Base-by-base conservation (phyloP, 257 asterid genomes). In the Schizonepeta tenuifolia region DNA sequence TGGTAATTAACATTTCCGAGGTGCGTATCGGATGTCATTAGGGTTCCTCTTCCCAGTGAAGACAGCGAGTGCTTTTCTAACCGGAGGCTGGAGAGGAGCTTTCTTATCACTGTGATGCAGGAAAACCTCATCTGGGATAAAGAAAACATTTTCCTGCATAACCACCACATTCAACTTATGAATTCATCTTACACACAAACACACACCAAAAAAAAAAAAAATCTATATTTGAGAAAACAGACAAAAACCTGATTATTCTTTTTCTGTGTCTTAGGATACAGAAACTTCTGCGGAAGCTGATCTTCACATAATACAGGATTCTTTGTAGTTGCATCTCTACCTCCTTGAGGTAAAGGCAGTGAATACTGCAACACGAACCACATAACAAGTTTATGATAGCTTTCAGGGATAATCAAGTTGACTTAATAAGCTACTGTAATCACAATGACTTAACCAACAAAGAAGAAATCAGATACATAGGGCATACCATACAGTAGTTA, bases 221-320 rank as follows among this genome's bases (percentile, higher is more conserved):
- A 0, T 20, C 40, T 9, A n/a, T n/a, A n/a, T n/a, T 7, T 11
- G 55, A 28, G 7, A 1, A 3, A 51, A 22, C 33, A 63, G 60
- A 60, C 55, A 11, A 78, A 36, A 43, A 88, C 99, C 97, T 86
- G 82, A 47, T 87, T 95, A 71, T 85, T 95, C 63, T 88, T 92
- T 73, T 95, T 95, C 92, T 90, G n/a, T n/a, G n/a, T 92, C 80
- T 89, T 95, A 2, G 99, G 97, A 77, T 90, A 83, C 57, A 90
- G 80, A 80, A 71, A 88, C 79, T 95, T 95, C 69, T 87, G 93
- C 0, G 98, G 98, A 71, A 92, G 92, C 85, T 92, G 99, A 77
- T 95, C 99, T 82, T 95, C 98, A 11, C 99, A 96, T 73, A 95
- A 81, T 51, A 95, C 57, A 5, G 98, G 99, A 67, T 95, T 95